These are phyloP conservation scores for Citrus medica DNA, from an alignment of 345 rosid genomes.

Conservation along the genomic window DNA sequence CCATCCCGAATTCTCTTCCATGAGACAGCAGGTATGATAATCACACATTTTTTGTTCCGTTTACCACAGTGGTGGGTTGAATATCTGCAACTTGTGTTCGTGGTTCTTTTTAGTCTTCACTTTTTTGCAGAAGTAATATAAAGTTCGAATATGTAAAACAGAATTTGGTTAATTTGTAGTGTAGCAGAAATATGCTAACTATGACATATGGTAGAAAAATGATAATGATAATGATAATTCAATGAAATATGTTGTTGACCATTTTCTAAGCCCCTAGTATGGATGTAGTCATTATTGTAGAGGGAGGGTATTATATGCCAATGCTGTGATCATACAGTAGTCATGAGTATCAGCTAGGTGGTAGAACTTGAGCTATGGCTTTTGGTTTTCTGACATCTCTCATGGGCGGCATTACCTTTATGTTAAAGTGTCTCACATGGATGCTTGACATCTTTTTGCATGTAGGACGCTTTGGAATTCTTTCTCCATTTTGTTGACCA, in stretches of 20 bases:
- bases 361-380: background rate
- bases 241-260: background rate
- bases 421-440: conserved; percentile 1
- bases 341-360: background rate
- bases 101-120: background rate
- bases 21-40: conserved; percentile 88
- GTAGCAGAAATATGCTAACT: background rate
- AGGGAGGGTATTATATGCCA: background rate
- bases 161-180: background rate
- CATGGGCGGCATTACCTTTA: background rate
- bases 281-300: background rate
- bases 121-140: background rate
- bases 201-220: background rate
- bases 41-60: background rate
- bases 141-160: background rate
- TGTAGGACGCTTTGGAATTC: conserved; percentile 96
- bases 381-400: background rate
- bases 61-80: background rate
- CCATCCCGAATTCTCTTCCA: conserved; percentile 88
- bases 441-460: conserved; percentile 18
- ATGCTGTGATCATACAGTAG: background rate
- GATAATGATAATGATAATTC: background rate
- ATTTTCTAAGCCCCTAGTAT: background rate
- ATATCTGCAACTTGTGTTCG: background rate
- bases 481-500: conserved; percentile 90